A percentile compares a stretch with the other conserved stretches of the same genome.
These are phyloP conservation scores for Diaporthe vexans DNA, from an alignment of 2,329 filamentous ascomycete species.

Conservation along the genomic window DNA sequence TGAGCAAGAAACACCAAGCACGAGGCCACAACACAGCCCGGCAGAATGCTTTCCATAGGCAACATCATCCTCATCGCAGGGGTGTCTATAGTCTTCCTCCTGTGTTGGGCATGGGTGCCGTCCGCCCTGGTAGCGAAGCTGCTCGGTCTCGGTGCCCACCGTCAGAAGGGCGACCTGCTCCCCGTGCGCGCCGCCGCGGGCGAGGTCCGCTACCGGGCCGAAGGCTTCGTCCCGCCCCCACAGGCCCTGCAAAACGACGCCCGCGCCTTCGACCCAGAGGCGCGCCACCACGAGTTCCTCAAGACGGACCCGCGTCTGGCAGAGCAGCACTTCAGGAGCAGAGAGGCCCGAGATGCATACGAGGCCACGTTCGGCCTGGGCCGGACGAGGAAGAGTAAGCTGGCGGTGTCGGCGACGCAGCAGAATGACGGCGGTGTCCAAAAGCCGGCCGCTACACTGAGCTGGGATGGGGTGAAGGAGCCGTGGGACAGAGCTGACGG, in stretches of 20 bases:
- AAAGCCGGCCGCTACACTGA: background rate
- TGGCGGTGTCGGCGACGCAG: background rate
- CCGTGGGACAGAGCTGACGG: background rate
- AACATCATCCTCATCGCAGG: conserved; percentile 27
- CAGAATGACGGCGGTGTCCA: background rate
- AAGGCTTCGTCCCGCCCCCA: background rate
- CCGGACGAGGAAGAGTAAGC: background rate
- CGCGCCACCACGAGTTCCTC: background rate
- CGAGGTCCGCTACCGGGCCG: background rate
- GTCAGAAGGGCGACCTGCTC: background rate
- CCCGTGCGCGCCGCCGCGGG: conserved; percentile 5
- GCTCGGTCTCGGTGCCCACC: background rate
- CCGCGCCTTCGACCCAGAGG: conserved; percentile 17
- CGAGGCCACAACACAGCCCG: background rate
- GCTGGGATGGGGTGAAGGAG: background rate
- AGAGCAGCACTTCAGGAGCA: background rate
- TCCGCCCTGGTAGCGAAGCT: conserved; percentile 1
- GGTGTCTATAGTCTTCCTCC: conserved; percentile 3
- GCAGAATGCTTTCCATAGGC: background rate
- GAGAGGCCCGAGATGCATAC: conserved; percentile 57
- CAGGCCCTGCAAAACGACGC: background rate
- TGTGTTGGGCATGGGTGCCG: conserved; percentile 32
- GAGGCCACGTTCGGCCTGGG: conserved; percentile 56
- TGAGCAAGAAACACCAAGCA: too few species aligned
- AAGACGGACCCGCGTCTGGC: conserved; percentile 3